Base-by-base conservation (phyloP, 768 basidiomycete genomes). In the Leccinum broughii region DNA sequence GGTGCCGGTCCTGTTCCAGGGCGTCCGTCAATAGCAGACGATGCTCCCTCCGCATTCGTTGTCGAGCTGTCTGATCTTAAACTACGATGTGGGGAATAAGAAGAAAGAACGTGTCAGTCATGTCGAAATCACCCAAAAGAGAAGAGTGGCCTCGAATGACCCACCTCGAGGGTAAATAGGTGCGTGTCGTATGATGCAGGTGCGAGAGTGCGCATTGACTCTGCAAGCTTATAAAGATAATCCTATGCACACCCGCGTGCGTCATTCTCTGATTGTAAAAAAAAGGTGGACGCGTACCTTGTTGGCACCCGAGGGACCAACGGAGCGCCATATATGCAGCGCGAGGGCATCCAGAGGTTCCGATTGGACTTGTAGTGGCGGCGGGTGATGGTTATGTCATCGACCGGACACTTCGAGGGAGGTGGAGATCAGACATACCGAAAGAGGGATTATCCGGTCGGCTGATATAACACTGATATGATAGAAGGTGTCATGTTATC, bases 381-480 rank as follows among this genome's bases (percentile, higher is more conserved):
- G 49, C 14, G 11, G 1, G 22, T 5, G 9, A 41, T 20, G 11
- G 6, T n/a, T 41, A n/a, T 46, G 46, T 13, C n/a, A 5, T 20
- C 2, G 14, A 8, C n/a, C n/a, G 26, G 20, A n/a, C 11, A 6
- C 30, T 15, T 22, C 14, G 15, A 9, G n/a, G 20, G 24, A 7
- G 15, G 11, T 4, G 9, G 3, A 2, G 6, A 49, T 48, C 28
- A 37, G 22, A 50, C 85, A 53, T 62, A 95, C 93, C 80, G 70
- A 98, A 96, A 0, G 92, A 93, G 0, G 93, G 92, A 64, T 95
- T 95, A 64, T 91, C 86, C n/a, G 85, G 84, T 41, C 84, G 81
- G 2, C 94, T 95, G 14, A 96, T 90, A 72, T 95, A 98, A 58
- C 92, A 90, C 85, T 92, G 41, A 20, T 14, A 15, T 13, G 56